Base-by-base conservation (phyloP, 805 yeast genomes). In the Candida morakotiae region DNA sequence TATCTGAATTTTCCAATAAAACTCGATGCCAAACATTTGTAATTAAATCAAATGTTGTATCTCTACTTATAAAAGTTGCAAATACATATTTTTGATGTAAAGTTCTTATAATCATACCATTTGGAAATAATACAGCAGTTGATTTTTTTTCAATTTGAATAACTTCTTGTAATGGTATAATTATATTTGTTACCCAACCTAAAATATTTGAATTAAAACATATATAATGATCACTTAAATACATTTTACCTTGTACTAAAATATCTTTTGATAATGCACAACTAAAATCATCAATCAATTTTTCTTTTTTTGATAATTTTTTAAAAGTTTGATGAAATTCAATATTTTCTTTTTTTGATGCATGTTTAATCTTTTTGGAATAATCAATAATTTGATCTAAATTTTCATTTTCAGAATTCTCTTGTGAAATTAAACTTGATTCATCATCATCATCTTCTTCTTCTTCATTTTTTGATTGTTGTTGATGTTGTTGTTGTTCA, bases 191-290 rank as follows among this genome's bases (percentile, higher is more conserved):
- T 1, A 77, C 79, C 70, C 81, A 73, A 0, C 87, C 87, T 39
- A 82, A 62, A 31, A 83, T 72, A 45, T 79, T 81, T 1, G 87
- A 78, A 45, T 79, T 77, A 57, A 83, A 83, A 47, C 81, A 72
- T 13, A 83, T 55, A 47, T 69, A 71, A 38, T 66, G 62, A 39
- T 76, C 77, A 28, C 79, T 69, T 5, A 83, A 56, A 53, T 76
- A 82, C 51, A 83, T 50, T 43, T 75, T 69, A 13, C 89, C 89
- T 44, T 83, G 89, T 13, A 80, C 67, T 22, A 83, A 57, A 27
- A 83, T 78, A 46, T 83, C 88, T 37, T 73, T 69, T 14, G 80
- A 77, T 21, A 74, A 62, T 0, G 88, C 88, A 60, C 88, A 81
- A 14, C 77, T 69, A 48, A 64, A 77, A 44, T 80, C 87, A 19